These are phyloP conservation scores for Erysimum cheiranthoides DNA, from an alignment of 345 rosid genomes.

Conservation along the genomic window DNA sequence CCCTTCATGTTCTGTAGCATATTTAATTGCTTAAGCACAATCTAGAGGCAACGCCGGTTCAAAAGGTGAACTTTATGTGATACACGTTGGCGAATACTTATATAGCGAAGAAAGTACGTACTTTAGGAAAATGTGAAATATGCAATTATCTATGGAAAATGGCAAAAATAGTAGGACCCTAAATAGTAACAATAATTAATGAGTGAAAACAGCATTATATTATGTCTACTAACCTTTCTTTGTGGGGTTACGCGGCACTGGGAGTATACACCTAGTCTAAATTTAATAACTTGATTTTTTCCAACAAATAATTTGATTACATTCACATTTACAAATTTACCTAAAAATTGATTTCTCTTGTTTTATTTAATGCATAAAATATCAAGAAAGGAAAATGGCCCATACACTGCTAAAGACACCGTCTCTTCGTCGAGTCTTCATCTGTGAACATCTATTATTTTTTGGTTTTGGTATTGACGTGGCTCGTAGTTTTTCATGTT, in stretches of 20 bases:
- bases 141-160: background rate
- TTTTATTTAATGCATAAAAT: background rate
- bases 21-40: background rate
- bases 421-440: conserved; percentile 1
- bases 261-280: background rate
- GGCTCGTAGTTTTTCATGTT: background rate
- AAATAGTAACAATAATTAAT: background rate
- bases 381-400: background rate
- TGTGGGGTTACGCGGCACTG: background rate
- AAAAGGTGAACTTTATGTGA: background rate
- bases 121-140: background rate
- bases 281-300: background rate
- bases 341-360: background rate
- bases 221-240: background rate
- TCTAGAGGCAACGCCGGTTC: background rate
- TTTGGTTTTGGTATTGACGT: conserved; percentile 11
- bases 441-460: background rate
- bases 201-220: background rate
- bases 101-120: background rate
- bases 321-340: conserved; percentile 16
- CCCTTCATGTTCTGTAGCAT: background rate
- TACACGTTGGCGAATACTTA: conserved; percentile 2
- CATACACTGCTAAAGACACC: conserved; percentile 3
- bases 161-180: background rate
- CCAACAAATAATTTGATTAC: background rate